phyloP scores from a whole-genome alignment of 768 basidiomycete species.

The Filobasidium floriforme region DNA sequence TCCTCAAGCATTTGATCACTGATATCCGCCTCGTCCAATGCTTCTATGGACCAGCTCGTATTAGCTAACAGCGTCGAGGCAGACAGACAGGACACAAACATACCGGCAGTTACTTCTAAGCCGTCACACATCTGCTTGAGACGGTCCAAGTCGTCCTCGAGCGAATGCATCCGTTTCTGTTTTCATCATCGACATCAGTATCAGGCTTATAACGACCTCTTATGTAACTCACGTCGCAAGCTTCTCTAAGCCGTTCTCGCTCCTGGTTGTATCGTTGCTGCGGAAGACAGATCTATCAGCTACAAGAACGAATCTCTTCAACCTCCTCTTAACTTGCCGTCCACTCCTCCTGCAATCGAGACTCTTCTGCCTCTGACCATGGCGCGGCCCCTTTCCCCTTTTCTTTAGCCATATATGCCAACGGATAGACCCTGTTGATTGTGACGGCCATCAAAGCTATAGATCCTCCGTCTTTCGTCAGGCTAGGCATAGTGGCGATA shows the following conservation, averaged over 20 bases:
- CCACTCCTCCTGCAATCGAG: constrained; percentile 58
- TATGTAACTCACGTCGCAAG: constrained; percentile 2
- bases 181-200: not conserved
- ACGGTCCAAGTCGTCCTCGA: constrained; percentile 26
- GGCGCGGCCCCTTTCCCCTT: constrained; percentile 56
- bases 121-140: constrained; percentile 56
- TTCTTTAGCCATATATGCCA: constrained; percentile 71
- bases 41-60: not conserved
- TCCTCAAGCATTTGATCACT: constrained; percentile 44
- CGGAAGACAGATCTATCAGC: not conserved
- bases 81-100: not conserved
- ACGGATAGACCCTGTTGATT: constrained; percentile 63
- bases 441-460: constrained; percentile 68
- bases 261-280: constrained; percentile 21
- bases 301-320: constrained; percentile 17
- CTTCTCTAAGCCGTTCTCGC: constrained; percentile 9
- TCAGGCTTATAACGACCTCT: no score
- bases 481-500: constrained; percentile 67
- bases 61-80: not conserved
- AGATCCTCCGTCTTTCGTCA: constrained; percentile 72
- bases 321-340: constrained; percentile 25
- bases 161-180: constrained; percentile 13
- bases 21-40: not conserved
- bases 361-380: constrained; percentile 64
- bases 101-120: constrained; percentile 52